A percentile compares a stretch with the other conserved stretches of the same genome.
phyloP scores from a whole-genome alignment of 768 basidiomycete species.

The Dioszegia hungarica region DNA sequence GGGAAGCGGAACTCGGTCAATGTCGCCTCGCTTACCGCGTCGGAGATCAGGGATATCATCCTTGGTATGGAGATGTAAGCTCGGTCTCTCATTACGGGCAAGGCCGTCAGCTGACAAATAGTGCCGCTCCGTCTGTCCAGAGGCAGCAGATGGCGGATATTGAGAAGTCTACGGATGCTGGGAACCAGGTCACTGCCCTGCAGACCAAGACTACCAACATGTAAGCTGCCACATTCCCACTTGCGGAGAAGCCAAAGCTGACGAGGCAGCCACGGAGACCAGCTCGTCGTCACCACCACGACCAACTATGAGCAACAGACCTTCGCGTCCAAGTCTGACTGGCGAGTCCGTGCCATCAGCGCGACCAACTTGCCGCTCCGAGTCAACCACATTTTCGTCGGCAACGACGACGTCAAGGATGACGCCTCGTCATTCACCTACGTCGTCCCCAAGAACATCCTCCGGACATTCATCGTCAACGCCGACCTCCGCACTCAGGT shows the following conservation, averaged over 20 bases:
- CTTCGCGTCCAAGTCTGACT: slow-evolving; percentile 99
- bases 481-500: slow-evolving; percentile 95
- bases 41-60: slow-evolving; percentile 96
- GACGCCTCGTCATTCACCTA: slow-evolving; percentile 92
- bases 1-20: slow-evolving; percentile 99
- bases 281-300: slow-evolving; percentile 90
- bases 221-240: not conserved
- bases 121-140: slow-evolving; percentile 55
- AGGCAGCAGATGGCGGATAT: slow-evolving; percentile 99
- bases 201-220: slow-evolving; percentile 83
- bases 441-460: slow-evolving; percentile 93
- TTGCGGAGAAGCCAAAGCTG: not conserved
- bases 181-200: slow-evolving; percentile 88
- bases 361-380: slow-evolving; percentile 93
- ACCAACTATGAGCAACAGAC: slow-evolving; percentile 97
- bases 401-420: slow-evolving; percentile 98
- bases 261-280: slow-evolving; percentile 66
- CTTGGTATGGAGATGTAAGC: slow-evolving; percentile 85
- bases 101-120: not conserved
- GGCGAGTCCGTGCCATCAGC: slow-evolving; percentile 97
- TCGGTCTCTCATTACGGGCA: no score
- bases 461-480: slow-evolving; percentile 86
- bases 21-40: slow-evolving; percentile 91
- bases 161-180: slow-evolving; percentile 92
- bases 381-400: slow-evolving; percentile 96